These are phyloP conservation scores for Choanephora cucurbitarum DNA, from an alignment of 371 early-diverging fungal genomes.

Conservation along the genomic window DNA sequence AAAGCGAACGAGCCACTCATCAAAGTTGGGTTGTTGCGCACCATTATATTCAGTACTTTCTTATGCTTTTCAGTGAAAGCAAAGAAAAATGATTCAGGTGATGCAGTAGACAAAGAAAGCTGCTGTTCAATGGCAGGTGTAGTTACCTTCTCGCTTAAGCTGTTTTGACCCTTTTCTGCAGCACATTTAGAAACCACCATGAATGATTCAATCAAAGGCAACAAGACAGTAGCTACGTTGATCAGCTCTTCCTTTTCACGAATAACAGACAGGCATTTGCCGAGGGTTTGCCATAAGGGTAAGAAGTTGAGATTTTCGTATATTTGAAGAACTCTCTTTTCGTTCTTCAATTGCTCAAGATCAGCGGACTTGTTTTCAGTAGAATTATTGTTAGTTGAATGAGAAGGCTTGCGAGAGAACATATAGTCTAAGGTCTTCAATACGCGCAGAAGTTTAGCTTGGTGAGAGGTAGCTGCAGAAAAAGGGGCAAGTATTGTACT, in stretches of 20 bases:
- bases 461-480: constrained; percentile 83
- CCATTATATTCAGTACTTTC: constrained; percentile 95
- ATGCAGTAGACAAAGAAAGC: neutral
- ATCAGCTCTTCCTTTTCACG: constrained; percentile 78
- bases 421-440: constrained; percentile 93
- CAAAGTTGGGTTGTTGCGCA: constrained; percentile 93
- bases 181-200: constrained; percentile 92
- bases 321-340: constrained; percentile 63
- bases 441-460: constrained; percentile 90
- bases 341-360: constrained; percentile 33
- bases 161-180: constrained; percentile 38
- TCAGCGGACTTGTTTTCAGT: constrained; percentile 27
- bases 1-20: constrained; percentile 98
- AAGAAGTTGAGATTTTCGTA: constrained; percentile 75
- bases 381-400: constrained; percentile 9
- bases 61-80: constrained; percentile 93
- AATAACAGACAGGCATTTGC: constrained; percentile 72
- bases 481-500: constrained; percentile 66
- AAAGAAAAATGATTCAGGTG: constrained; percentile 78
- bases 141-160: constrained; percentile 29
- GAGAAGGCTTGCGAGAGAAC: constrained; percentile 49
- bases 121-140: constrained; percentile 22
- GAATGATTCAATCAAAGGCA: constrained; percentile 95
- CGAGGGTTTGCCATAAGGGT: constrained; percentile 82
- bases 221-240: constrained; percentile 89